phyloP scores from a whole-genome alignment of 1,284 basidiomycete species.

The Peniophora sp. region DNA sequence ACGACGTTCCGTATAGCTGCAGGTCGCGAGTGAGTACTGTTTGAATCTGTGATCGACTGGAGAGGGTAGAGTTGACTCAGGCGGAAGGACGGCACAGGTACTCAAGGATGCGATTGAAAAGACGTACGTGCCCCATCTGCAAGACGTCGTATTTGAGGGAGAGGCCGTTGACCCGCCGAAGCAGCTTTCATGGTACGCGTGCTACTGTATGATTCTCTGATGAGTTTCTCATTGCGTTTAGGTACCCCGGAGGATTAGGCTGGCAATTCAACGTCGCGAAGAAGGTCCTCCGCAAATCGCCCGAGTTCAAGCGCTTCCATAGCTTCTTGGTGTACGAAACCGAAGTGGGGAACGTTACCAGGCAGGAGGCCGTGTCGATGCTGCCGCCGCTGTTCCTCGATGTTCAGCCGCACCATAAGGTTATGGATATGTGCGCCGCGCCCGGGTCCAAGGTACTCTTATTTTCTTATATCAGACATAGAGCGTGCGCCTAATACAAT shows the following conservation, averaged over 20 bases:
- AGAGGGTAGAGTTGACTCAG: conserved; percentile 4
- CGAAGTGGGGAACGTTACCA: conserved; percentile 92
- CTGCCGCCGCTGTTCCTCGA: conserved; percentile 93
- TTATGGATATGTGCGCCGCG: conserved; percentile 98
- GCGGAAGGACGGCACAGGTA: conserved; percentile 56
- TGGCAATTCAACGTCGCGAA: conserved; percentile 97
- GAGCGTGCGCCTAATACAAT: conserved; percentile 6
- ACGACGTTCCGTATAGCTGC: conserved; percentile 94
- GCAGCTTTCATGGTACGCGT: conserved; percentile 72
- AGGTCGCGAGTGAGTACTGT: conserved; percentile 64
- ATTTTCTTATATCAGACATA: conserved; percentile 11
- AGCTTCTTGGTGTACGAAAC: conserved; percentile 97
- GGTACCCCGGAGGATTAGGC: conserved; percentile 91
- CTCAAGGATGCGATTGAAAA: conserved; percentile 71
- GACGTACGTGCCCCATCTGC: conserved; percentile 74
- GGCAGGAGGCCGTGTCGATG: conserved; percentile 99
- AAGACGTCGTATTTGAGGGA: conserved; percentile 73
- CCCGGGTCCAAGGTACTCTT: conserved; percentile 83
- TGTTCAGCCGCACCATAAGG: conserved; percentile 89
- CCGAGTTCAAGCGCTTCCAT: conserved; percentile 96
- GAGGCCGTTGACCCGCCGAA: conserved; percentile 72
- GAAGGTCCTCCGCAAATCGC: conserved; percentile 80
- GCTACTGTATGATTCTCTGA: background rate
- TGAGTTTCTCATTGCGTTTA: conserved; percentile 19
- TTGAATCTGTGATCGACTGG: background rate